Conservation (phyloP, 805 yeast species). For the Wickerhamiella cacticola region DNA sequence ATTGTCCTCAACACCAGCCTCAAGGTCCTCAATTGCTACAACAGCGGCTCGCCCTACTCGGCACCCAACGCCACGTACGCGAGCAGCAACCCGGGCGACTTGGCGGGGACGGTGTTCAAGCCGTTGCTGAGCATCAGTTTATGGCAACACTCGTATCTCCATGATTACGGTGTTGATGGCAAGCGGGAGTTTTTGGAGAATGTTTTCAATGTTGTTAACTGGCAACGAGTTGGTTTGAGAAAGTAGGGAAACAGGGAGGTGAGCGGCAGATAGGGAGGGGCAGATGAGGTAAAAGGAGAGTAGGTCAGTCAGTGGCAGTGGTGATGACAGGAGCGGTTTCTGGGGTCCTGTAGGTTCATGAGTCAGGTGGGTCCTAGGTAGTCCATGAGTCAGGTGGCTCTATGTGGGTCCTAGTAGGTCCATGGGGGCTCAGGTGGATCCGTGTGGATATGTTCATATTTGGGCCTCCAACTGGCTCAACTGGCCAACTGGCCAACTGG, state of each 20-base stretch:
- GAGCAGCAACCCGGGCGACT: background rate
- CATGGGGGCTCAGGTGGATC: too few relatives aligned
- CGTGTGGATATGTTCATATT: too few relatives aligned
- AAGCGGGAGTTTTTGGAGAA: conserved; percentile 60
- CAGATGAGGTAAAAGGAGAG: too few relatives aligned
- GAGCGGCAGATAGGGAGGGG: too few relatives aligned
- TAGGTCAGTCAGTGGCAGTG: too few relatives aligned
- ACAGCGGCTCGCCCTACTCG: conserved; percentile 62
- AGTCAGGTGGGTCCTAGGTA: too few relatives aligned
- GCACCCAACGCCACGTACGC: conserved; percentile 1
- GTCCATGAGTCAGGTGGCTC: too few relatives aligned
- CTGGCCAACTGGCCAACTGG: too few relatives aligned
- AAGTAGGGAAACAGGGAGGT: background rate
- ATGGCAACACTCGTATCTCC: conserved; percentile 77
- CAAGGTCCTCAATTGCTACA: conserved; percentile 75
- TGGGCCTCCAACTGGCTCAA: too few relatives aligned
- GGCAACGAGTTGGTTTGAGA: conserved; percentile 37
- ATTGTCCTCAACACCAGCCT: conserved; percentile 42
- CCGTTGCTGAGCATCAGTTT: conserved; percentile 67
- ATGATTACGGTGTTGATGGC: conserved; percentile 75
- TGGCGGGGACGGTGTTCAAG: conserved; percentile 8
- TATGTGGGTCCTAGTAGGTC: too few relatives aligned
- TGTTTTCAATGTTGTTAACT: conserved; percentile 67
- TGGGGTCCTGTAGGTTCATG: too few relatives aligned
- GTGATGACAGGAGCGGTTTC: too few relatives aligned